Conservation (phyloP, 805 yeast genomes). For the Schwanniomyces sp. region DNA sequence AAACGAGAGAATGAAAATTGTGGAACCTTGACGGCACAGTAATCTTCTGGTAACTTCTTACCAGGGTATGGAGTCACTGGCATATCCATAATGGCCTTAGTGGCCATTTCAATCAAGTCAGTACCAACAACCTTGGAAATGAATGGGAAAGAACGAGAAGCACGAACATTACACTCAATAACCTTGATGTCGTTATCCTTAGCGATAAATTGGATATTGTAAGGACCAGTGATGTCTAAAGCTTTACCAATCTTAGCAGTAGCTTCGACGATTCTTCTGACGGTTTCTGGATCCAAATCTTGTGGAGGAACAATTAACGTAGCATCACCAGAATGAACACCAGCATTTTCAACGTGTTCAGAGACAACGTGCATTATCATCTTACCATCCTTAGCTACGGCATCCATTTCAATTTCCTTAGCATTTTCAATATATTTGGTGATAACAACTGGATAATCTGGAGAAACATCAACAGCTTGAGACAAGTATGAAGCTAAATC, state of each 20-base stretch:
- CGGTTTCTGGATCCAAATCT: constrained; percentile 89
- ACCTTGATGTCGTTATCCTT: constrained; percentile 95
- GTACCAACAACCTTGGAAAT: constrained; percentile 96
- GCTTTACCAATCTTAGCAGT: constrained; percentile 96
- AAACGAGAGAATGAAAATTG: constrained; percentile 96
- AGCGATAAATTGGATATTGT: constrained; percentile 94
- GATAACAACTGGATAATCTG: constrained; percentile 96
- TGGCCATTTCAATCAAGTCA: constrained; percentile 95
- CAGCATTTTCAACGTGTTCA: constrained; percentile 98
- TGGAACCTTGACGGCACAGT: constrained; percentile 97
- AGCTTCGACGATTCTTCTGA: constrained; percentile 86
- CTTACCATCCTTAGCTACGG: constrained; percentile 94
- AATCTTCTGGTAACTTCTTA: constrained; percentile 84
- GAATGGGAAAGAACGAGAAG: constrained; percentile 99
- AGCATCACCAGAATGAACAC: constrained; percentile 99
- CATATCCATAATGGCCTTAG: constrained; percentile 88
- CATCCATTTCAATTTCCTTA: constrained; percentile 98
- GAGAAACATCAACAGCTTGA: constrained; percentile 96
- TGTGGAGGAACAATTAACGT: constrained; percentile 96
- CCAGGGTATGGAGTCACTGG: constrained; percentile 90
- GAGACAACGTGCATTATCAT: constrained; percentile 96
- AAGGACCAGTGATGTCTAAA: constrained; percentile 94
- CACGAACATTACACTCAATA: constrained; percentile 97
- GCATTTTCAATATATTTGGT: constrained; percentile 96
- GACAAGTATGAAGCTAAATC: constrained; percentile 84